These are phyloP conservation scores for Aspergillus ibericus DNA, from an alignment of 2,329 filamentous ascomycete genomes.

Conservation along the genomic window DNA sequence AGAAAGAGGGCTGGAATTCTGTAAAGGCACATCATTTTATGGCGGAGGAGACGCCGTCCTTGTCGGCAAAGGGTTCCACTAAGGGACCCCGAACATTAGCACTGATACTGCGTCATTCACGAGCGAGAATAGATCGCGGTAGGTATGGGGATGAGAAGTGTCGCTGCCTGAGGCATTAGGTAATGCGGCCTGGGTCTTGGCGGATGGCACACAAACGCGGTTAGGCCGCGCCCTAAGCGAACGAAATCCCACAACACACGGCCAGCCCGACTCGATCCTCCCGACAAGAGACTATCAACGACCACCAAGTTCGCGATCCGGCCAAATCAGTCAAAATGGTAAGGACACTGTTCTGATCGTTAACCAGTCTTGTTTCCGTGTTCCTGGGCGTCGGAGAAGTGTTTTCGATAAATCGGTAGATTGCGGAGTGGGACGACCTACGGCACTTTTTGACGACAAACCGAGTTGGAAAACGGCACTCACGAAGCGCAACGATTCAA, in stretches of 20 bases:
- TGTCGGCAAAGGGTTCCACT: slow-evolving; percentile 49
- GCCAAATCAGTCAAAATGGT: slow-evolving; percentile 52
- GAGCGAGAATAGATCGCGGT: neutral
- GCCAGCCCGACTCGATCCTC: slow-evolving; percentile 34
- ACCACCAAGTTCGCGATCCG: slow-evolving; percentile 45
- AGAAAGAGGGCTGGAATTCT: slow-evolving; percentile 74
- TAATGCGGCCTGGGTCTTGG: slow-evolving; percentile 15
- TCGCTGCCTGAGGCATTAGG: slow-evolving; percentile 7
- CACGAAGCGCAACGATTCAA: slow-evolving; percentile 2
- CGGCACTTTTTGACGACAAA: slow-evolving; percentile 3
- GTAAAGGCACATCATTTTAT: slow-evolving; percentile 81
- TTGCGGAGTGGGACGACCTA: slow-evolving; percentile 4
- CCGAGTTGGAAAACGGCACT: neutral
- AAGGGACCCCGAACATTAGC: neutral
- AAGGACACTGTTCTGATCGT: slow-evolving; percentile 30
- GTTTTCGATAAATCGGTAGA: slow-evolving; percentile 11
- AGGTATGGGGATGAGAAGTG: neutral
- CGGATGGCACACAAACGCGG: slow-evolving; percentile 22
- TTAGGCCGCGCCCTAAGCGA: slow-evolving; percentile 43
- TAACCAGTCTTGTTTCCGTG: slow-evolving; percentile 23
- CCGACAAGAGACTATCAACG: slow-evolving; percentile 44
- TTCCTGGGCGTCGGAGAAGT: slow-evolving; percentile 26
- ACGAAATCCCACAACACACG: slow-evolving; percentile 46
- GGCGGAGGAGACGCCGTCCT: slow-evolving; percentile 72
- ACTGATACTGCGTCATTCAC: neutral